Conservation (phyloP, 2,329 filamentous ascomycete species). For the Penicillium sp. region DNA sequence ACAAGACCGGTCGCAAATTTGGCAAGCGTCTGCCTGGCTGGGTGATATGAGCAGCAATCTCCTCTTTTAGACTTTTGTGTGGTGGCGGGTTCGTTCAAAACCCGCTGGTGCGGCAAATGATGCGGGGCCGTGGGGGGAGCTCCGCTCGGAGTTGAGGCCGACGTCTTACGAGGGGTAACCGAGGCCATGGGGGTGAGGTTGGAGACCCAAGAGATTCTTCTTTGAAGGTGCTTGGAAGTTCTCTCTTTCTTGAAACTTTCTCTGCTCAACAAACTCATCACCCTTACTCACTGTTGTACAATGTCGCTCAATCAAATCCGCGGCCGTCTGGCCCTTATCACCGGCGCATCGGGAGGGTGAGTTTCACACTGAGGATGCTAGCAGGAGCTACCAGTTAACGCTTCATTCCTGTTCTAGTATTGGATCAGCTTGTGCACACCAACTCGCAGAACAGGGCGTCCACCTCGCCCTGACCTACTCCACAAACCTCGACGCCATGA, state of each 20-base stretch:
- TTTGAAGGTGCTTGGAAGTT: background rate
- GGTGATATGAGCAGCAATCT: constrained; percentile 43
- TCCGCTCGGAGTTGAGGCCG: constrained; percentile 30
- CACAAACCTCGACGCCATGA: constrained; percentile 52
- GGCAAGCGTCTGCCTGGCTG: constrained; percentile 45
- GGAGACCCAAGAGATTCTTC: constrained; percentile 1
- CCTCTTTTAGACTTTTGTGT: constrained; percentile 27
- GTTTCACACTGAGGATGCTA: constrained; percentile 9
- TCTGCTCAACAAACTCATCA: background rate
- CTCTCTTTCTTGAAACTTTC: background rate
- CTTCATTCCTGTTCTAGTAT: constrained; percentile 50
- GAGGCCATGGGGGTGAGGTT: constrained; percentile 15
- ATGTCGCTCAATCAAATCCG: constrained; percentile 49
- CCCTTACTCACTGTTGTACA: background rate
- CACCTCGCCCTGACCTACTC: constrained; percentile 63
- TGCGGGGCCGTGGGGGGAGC: constrained; percentile 31
- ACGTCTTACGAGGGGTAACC: constrained; percentile 21
- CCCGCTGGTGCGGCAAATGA: constrained; percentile 19
- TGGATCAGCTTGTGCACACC: constrained; percentile 59
- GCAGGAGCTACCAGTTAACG: constrained; percentile 3
- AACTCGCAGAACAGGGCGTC: constrained; percentile 56
- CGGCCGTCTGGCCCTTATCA: constrained; percentile 60
- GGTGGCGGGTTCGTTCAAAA: constrained; percentile 5
- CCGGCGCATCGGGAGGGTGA: constrained; percentile 64
- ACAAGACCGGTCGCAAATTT: constrained; percentile 36